These are phyloP conservation scores for Wickerhamiella alocasiicola DNA, from an alignment of 805 yeast genomes.

Conservation along the genomic window DNA sequence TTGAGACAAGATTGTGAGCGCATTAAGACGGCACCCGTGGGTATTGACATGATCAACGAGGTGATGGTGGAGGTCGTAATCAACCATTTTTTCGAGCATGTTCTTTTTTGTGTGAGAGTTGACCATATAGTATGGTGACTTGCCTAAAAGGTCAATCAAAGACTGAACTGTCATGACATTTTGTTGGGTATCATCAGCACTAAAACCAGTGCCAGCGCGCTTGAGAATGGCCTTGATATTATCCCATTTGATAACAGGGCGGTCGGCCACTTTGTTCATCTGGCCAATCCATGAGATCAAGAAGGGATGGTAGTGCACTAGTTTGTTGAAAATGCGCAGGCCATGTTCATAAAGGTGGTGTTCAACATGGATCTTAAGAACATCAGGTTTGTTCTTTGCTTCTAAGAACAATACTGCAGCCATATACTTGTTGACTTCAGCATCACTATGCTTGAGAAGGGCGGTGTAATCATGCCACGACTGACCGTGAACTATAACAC, in stretches of 20 bases:
- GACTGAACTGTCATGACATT: background rate
- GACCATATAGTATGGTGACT: too few species aligned
- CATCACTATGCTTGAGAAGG: background rate
- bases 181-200: background rate
- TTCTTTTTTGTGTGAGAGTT: background rate
- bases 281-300: background rate
- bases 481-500: background rate
- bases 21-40: background rate
- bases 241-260: background rate
- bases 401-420: background rate
- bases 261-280: background rate
- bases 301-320: background rate
- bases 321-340: background rate
- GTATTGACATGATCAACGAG: background rate
- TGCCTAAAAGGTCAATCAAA: background rate
- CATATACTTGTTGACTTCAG: background rate
- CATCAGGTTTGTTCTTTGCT: background rate
- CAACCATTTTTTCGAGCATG: slow-evolving; percentile 3
- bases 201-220: background rate
- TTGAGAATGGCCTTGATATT: background rate
- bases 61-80: slow-evolving; percentile 1
- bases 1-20: background rate
- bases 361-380: background rate
- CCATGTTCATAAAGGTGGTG: background rate
- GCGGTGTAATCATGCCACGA: slow-evolving; percentile 1